phyloP scores from a whole-genome alignment of 2,329 filamentous ascomycete genomes.

The Pseudomassariella vexata region DNA sequence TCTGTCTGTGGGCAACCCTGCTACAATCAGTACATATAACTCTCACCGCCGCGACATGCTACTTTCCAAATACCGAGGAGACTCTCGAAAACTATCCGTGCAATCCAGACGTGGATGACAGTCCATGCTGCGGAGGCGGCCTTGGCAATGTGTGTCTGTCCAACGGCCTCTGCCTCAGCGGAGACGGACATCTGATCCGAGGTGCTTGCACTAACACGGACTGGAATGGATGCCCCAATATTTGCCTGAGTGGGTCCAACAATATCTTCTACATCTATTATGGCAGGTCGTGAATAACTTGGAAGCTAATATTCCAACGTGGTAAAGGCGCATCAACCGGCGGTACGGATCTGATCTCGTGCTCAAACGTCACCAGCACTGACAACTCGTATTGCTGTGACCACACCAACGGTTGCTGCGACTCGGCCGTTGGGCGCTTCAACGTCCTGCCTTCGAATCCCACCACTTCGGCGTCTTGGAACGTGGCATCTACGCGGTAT shows the following conservation, averaged over 20 bases:
- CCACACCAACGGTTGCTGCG: conserved; percentile 15
- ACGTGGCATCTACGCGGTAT: conserved; percentile 11
- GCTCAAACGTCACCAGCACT: conserved; percentile 16
- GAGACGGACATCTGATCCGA: conserved; percentile 14
- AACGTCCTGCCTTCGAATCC: conserved; percentile 16
- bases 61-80: no score
- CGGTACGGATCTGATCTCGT: conserved; percentile 19
- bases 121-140: conserved; percentile 14
- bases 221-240: conserved; percentile 13
- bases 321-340: conserved; percentile 15
- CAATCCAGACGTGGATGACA: no score
- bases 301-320: background rate
- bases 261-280: conserved; percentile 1
- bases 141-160: conserved; percentile 14
- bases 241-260: conserved; percentile 7
- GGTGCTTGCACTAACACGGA: conserved; percentile 18
- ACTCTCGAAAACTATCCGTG: no score
- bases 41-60: no score
- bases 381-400: conserved; percentile 20
- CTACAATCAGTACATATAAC: no score
- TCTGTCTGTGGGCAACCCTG: no score
- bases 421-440: conserved; percentile 19
- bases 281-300: no score
- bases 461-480: conserved; percentile 14
- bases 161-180: conserved; percentile 14